Conservation (phyloP, 805 yeast genomes). For the Candida chilensis region DNA sequence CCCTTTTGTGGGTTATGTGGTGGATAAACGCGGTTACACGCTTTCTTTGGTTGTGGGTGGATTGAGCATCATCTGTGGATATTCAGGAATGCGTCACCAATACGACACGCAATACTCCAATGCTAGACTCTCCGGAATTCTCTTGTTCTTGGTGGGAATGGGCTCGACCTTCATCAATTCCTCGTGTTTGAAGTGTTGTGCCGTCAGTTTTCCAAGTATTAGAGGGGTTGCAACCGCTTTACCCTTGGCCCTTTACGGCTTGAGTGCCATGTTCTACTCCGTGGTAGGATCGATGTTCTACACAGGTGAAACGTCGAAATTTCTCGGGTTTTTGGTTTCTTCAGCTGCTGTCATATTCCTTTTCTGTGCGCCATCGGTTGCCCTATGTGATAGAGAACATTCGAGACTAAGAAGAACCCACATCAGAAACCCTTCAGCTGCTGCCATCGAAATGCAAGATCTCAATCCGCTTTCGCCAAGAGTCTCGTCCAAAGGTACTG, state of each 20-base stretch:
- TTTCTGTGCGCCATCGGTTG: slow-evolving; percentile 38
- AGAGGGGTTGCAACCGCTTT: slow-evolving; percentile 71
- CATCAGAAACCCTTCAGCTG: slow-evolving; percentile 6
- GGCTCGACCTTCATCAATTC: slow-evolving; percentile 64
- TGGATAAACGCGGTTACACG: slow-evolving; percentile 56
- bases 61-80: slow-evolving; percentile 40
- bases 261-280: slow-evolving; percentile 63
- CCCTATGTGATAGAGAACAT: slow-evolving; percentile 26
- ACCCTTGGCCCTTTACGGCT: slow-evolving; percentile 68
- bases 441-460: slow-evolving; percentile 3
- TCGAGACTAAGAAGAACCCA: slow-evolving; percentile 5
- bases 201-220: slow-evolving; percentile 54
- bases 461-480: neutral
- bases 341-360: slow-evolving; percentile 29
- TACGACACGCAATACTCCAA: slow-evolving; percentile 29
- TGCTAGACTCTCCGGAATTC: slow-evolving; percentile 29
- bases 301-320: slow-evolving; percentile 49
- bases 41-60: slow-evolving; percentile 44
- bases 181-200: slow-evolving; percentile 66
- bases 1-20: slow-evolving; percentile 57
- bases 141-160: slow-evolving; percentile 49
- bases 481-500: too few relatives aligned
- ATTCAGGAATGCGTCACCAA: slow-evolving; percentile 43
- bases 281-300: slow-evolving; percentile 40
- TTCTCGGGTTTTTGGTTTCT: slow-evolving; percentile 36